Evolutionary conservation across 495 filamentous ascomycete species (phyloP).

Genomic region (Podospora pseudocomata): DNA sequence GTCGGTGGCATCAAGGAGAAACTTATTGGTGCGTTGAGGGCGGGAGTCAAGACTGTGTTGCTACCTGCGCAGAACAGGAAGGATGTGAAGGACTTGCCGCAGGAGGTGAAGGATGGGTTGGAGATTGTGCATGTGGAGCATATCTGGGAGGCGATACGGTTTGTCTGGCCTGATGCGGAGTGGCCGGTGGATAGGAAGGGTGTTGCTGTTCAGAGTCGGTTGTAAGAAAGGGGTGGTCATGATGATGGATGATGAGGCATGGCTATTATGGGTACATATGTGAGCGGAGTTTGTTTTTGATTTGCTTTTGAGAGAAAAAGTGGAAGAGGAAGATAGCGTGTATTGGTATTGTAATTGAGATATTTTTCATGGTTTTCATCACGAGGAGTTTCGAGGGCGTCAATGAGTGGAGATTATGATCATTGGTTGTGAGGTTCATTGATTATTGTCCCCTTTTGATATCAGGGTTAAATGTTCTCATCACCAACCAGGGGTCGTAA

Average conservation of each 20-base stretch:
- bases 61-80: constrained; percentile 86
- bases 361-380: background rate
- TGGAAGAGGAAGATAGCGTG: background rate
- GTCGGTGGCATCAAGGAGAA: constrained; percentile 99
- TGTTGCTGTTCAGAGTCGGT: constrained; percentile 32
- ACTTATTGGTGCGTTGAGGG: constrained; percentile 86
- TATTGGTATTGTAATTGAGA: background rate
- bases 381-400: too few species aligned
- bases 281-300: background rate
- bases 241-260: background rate
- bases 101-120: constrained; percentile 83
- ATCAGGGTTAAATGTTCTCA: too few species aligned
- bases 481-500: too few species aligned
- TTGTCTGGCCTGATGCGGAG: constrained; percentile 78
- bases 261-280: background rate
- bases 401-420: too few species aligned
- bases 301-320: background rate
- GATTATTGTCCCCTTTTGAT: too few species aligned
- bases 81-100: constrained; percentile 86
- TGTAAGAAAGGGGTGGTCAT: constrained; percentile 21
- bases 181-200: constrained; percentile 68
- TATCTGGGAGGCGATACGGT: constrained; percentile 82
- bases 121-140: constrained; percentile 88
- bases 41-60: constrained; percentile 91
- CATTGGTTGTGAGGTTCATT: too few species aligned